Conservation (phyloP, 768 basidiomycete genomes). For the Mycena amicta region DNA sequence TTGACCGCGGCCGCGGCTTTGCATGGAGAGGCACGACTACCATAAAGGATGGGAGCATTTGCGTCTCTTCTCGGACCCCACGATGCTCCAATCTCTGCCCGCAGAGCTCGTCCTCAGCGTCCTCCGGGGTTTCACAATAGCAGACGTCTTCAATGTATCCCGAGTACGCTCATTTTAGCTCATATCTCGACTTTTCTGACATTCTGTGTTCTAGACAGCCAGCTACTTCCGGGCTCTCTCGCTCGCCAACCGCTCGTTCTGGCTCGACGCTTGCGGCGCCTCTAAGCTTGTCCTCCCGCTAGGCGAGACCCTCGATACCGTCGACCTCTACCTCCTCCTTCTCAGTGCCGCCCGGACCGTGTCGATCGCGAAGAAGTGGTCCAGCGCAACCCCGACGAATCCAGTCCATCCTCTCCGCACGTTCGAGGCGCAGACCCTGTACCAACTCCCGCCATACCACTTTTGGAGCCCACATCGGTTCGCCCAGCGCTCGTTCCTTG, state of each 20-base stretch:
- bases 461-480: conserved; percentile 14
- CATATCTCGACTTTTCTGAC: neutral
- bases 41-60: neutral
- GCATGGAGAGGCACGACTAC: neutral
- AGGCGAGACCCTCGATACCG: conserved; percentile 18
- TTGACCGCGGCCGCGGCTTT: too few species aligned
- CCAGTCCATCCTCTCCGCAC: conserved; percentile 9
- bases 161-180: neutral
- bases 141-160: conserved; percentile 12
- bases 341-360: conserved; percentile 8
- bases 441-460: conserved; percentile 13
- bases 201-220: conserved; percentile 3
- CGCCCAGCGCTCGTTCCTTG: conserved; percentile 2
- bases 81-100: conserved; percentile 2
- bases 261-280: conserved; percentile 11
- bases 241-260: conserved; percentile 10
- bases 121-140: conserved; percentile 7
- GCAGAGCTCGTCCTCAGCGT: conserved; percentile 14
- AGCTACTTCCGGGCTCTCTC: conserved; percentile 11
- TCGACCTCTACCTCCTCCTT: conserved; percentile 3
- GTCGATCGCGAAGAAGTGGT: conserved; percentile 7
- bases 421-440: conserved; percentile 8
- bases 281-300: conserved; percentile 12
- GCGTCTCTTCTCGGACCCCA: neutral
- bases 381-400: neutral